A percentile compares a stretch with the other conserved stretches of the same genome.
Evolutionary conservation across 495 filamentous ascomycete species (phyloP).

Genomic region (Apodospora peruviana): DNA sequence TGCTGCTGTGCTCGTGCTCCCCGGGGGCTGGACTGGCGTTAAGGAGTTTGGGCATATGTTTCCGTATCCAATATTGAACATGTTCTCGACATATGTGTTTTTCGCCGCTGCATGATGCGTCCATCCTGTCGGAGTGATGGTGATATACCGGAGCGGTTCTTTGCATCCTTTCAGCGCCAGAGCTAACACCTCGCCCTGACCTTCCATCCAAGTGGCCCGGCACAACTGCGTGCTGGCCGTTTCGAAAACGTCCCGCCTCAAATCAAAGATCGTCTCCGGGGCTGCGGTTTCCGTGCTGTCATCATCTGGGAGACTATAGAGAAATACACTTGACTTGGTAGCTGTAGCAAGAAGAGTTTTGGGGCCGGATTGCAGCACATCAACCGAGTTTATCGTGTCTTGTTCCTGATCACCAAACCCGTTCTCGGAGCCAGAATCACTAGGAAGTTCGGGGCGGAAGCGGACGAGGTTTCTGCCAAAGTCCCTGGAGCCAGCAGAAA

Average conservation of each 20-base stretch:
- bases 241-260: constrained; percentile 6
- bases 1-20: constrained; percentile 6
- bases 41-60: constrained; percentile 29
- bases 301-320: constrained; percentile 23
- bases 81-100: constrained; percentile 5
- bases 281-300: constrained; percentile 1
- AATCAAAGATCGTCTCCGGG: constrained; percentile 14
- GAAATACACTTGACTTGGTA: constrained; percentile 22
- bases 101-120: constrained; percentile 18
- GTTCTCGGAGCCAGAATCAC: not conserved
- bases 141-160: constrained; percentile 32
- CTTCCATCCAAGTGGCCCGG: constrained; percentile 34
- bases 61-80: constrained; percentile 13
- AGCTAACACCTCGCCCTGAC: constrained; percentile 26
- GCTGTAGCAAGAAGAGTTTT: constrained; percentile 18
- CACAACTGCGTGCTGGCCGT: constrained; percentile 14
- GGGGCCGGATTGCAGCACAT: constrained; percentile 15
- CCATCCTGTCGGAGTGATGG: constrained; percentile 35
- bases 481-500: constrained; percentile 27
- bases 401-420: constrained; percentile 1
- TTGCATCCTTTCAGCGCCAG: constrained; percentile 28
- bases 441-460: constrained; percentile 14
- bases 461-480: constrained; percentile 27
- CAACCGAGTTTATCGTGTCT: constrained; percentile 30
- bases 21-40: constrained; percentile 27